Evolutionary conservation across 2,329 filamentous ascomycete species (phyloP).

Genomic region (Aspergillus neotritici): DNA sequence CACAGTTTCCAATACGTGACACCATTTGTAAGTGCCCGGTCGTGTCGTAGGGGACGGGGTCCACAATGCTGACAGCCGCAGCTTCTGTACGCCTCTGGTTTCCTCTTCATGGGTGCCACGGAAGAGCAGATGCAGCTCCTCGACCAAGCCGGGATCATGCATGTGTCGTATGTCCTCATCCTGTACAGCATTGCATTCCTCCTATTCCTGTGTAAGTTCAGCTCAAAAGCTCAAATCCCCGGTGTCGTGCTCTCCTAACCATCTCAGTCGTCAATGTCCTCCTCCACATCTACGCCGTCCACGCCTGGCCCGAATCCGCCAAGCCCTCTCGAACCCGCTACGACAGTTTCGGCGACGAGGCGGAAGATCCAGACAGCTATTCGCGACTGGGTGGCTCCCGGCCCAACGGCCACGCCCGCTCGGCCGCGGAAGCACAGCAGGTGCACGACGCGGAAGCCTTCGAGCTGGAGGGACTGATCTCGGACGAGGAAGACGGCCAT

Average conservation of each 20-base stretch:
- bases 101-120: conserved; percentile 95
- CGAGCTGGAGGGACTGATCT: conserved; percentile 84
- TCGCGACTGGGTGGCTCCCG: conserved; percentile 9
- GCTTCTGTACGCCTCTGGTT: conserved; percentile 86
- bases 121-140: conserved; percentile 91
- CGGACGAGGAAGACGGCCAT: conserved; percentile 69
- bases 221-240: not conserved
- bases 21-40: conserved; percentile 56
- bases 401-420: conserved; percentile 37
- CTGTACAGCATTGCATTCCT: conserved; percentile 86
- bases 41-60: conserved; percentile 6
- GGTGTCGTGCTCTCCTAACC: conserved; percentile 5
- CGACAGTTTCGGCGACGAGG: conserved; percentile 7
- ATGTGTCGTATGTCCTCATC: conserved; percentile 88
- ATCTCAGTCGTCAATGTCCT: conserved; percentile 70
- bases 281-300: conserved; percentile 72
- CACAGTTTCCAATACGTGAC: conserved; percentile 69
- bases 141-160: conserved; percentile 67
- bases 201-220: conserved; percentile 69
- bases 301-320: conserved; percentile 43
- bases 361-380: conserved; percentile 14
- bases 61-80: conserved; percentile 37
- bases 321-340: conserved; percentile 11
- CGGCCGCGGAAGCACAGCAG: conserved; percentile 41
- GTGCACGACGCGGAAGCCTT: conserved; percentile 84